Evolutionary conservation across 495 filamentous ascomycete genomes (phyloP).

Genomic region (Pyronema domesticum): DNA sequence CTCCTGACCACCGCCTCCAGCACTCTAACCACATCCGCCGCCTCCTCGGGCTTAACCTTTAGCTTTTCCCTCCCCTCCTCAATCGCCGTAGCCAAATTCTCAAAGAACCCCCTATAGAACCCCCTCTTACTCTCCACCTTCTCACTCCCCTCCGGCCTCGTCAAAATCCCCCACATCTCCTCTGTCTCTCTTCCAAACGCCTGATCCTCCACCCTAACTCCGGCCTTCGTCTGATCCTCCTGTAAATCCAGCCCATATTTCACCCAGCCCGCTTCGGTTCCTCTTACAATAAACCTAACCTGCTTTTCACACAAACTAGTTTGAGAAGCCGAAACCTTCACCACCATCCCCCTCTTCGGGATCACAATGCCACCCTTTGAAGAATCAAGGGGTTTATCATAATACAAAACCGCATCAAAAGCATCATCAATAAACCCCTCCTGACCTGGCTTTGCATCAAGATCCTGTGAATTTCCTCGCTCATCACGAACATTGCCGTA

Average conservation of each 20-base stretch:
- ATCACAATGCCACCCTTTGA: neutral
- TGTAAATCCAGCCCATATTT: conserved; percentile 67
- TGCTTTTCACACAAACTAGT: conserved; percentile 53
- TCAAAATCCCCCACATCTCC: conserved; percentile 29
- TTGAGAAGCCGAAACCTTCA: conserved; percentile 35
- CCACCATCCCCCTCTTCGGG: conserved; percentile 10
- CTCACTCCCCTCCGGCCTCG: conserved; percentile 27
- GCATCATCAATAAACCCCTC: conserved; percentile 20
- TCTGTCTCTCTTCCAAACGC: conserved; percentile 47
- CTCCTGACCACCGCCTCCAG: conserved; percentile 59
- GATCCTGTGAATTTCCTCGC: conserved; percentile 30
- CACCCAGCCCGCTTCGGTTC: conserved; percentile 62
- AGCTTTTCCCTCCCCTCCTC: conserved; percentile 22
- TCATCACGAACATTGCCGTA: conserved; percentile 53
- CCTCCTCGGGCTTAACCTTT: conserved; percentile 54
- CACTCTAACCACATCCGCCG: conserved; percentile 51
- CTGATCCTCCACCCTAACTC: conserved; percentile 28
- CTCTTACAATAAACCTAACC: conserved; percentile 63
- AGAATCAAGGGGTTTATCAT: neutral
- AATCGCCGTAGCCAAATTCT: conserved; percentile 42
- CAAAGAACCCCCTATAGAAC: conserved; percentile 60
- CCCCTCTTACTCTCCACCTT: conserved; percentile 28
- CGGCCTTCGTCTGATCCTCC: conserved; percentile 61
- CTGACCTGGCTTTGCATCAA: conserved; percentile 9
- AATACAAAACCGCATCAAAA: conserved; percentile 18